Percentiles rank a stretch among this genome's conserved stretches.
Conservation (phyloP, 2,329 filamentous ascomycete species). For the Aspergillus floridensis region DNA sequence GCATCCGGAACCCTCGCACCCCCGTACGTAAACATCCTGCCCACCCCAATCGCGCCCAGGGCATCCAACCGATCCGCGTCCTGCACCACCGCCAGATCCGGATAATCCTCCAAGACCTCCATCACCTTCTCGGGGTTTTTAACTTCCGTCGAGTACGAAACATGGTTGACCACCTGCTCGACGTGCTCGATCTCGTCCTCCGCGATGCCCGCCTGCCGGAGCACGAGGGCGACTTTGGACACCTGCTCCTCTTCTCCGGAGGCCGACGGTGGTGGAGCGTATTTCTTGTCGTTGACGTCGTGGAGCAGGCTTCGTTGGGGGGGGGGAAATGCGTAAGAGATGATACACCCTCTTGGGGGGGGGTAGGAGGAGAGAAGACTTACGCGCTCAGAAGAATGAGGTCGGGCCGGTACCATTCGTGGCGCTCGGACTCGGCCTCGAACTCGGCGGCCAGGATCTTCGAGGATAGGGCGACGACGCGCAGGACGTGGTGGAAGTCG, state of each 20-base stretch:
- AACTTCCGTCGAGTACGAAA: slow-evolving; percentile 16
- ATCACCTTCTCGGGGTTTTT: slow-evolving; percentile 6
- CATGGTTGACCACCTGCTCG: slow-evolving; percentile 13
- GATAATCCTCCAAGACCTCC: not conserved
- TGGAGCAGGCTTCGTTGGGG: slow-evolving; percentile 8
- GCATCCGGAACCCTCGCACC: not conserved
- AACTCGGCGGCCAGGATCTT: slow-evolving; percentile 5
- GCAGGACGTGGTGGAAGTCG: slow-evolving; percentile 14
- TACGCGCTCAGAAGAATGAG: slow-evolving; percentile 1
- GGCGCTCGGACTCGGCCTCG: not conserved
- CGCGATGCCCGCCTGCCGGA: slow-evolving; percentile 4
- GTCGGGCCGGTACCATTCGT: not conserved
- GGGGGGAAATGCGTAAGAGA: not conserved
- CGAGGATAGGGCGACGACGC: slow-evolving; percentile 11
- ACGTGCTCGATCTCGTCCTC: slow-evolving; percentile 1
- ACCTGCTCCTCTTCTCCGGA: not conserved
- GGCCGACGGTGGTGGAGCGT: slow-evolving; percentile 1
- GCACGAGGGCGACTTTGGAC: slow-evolving; percentile 3
- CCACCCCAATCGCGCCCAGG: slow-evolving; percentile 8
- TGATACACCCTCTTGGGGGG: no score
- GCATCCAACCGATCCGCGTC: slow-evolving; percentile 12
- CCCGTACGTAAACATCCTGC: not conserved
- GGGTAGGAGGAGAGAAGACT: not conserved
- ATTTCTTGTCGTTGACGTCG: slow-evolving; percentile 17
- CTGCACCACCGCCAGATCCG: slow-evolving; percentile 8